These are phyloP conservation scores for Orychophragmus violaceus DNA, from an alignment of 345 rosid species.

Conservation along the genomic window DNA sequence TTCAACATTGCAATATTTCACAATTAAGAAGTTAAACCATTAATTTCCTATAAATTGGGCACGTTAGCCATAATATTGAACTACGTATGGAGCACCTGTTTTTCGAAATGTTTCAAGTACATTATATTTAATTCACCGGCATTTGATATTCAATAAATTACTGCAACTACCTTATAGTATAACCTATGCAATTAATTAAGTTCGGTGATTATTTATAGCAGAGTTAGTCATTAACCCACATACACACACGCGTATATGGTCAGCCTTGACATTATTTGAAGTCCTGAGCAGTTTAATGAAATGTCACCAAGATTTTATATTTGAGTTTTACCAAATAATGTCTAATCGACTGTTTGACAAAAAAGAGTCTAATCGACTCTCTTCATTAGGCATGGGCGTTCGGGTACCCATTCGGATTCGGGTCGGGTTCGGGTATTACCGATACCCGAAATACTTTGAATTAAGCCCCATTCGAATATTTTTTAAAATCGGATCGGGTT, in stretches of 20 bases:
- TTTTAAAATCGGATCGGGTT: too few species aligned
- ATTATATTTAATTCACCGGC: slow-evolving; percentile 3
- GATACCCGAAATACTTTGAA: too few species aligned
- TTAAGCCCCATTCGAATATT: too few species aligned
- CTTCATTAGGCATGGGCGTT: too few species aligned
- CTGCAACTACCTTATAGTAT: not conserved
- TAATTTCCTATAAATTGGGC: slow-evolving; percentile 2
- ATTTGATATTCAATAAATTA: not conserved
- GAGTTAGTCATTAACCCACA: not conserved
- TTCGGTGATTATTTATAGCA: slow-evolving; percentile 7
- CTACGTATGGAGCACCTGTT: not conserved
- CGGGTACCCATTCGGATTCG: too few species aligned
- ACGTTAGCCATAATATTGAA: not conserved
- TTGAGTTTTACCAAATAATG: not conserved
- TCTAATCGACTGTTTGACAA: too few species aligned
- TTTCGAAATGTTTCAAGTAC: not conserved
- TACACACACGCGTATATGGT: not conserved
- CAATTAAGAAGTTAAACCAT: not conserved
- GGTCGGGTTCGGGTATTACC: too few species aligned
- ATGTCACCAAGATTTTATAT: not conserved
- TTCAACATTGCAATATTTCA: not conserved
- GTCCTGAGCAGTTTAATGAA: not conserved
- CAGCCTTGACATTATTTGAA: not conserved
- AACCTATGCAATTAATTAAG: not conserved
- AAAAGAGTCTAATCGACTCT: too few species aligned